Evolutionary conservation across 352 stramenopile genomes (phyloP), one percentile per base, ranked within the genome.

Genomic region (Sclerospora graminicola): DNA sequence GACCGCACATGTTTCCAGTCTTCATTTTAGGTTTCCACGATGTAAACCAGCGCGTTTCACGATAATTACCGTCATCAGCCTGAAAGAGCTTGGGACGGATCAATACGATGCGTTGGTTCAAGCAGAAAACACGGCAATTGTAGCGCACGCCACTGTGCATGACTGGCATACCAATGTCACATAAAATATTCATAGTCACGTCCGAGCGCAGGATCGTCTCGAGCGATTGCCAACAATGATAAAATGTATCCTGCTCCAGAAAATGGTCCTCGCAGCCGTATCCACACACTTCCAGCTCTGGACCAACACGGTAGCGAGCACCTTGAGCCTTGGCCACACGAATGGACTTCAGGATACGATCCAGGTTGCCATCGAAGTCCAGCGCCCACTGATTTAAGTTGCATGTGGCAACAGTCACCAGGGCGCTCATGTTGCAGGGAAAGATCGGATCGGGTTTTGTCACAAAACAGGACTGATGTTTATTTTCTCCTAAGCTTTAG

Each of bases 241-340:
- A 81, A 67, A 98, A 97, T 42, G 96, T 99, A 60, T 99, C 96
- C 19, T 86, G 66, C 63, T 99, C 96, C 9, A 98, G 78, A 58
- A 98, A 99, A 62, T 99, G 95, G 65, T 99, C 96, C 67, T 99
- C 96, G 57, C 95, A 99, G 21, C 95, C 95, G 62, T 99, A 99
- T 19, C 96, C 96, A 52, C 81, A 97, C 7, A 99, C 75, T 64
- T 99, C 95, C 11, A 99, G 81, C 73, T 99, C 96, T 1, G 96
- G 96, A 7, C 95, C 95, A 1, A 99, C 73, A 45, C 95, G 89
- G 65, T 96, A 96, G 37, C 62, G 88, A 23, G 88, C 84, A 16
- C 90, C 88, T 6, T 60, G 63, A 8, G 46, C 63, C 62, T 97
- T 97, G 35, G 91, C 84, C 38, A 83, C 57, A 29, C 66, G 66